Evolutionary conservation across 257 asterid genomes (phyloP).

Genomic region (Nicotiana tomentosiformis): DNA sequence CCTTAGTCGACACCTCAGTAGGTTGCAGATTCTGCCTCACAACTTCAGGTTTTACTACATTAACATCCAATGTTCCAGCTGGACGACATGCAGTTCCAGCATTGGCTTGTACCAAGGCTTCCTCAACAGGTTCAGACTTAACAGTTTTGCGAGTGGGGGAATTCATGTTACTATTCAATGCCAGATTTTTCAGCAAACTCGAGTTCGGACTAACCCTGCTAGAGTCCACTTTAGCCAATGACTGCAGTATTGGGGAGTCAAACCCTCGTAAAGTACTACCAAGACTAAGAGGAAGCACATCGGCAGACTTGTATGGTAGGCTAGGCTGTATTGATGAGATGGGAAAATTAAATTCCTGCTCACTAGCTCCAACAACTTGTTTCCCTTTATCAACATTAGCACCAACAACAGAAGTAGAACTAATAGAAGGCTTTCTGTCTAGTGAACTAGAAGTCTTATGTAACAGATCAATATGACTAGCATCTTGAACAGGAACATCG

Average conservation of each 20-base stretch:
- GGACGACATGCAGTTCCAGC: slow-evolving; percentile 32
- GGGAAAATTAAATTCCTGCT: slow-evolving; percentile 24
- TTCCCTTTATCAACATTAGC: slow-evolving; percentile 41
- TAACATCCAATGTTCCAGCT: slow-evolving; percentile 24
- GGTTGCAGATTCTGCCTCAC: slow-evolving; percentile 27
- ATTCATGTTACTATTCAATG: slow-evolving; percentile 20
- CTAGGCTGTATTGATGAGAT: slow-evolving; percentile 17
- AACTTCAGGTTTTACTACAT: slow-evolving; percentile 42
- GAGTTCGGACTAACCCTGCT: slow-evolving; percentile 17
- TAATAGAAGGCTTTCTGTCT: slow-evolving; percentile 14
- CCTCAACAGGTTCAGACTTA: slow-evolving; percentile 67
- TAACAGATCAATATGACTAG: slow-evolving; percentile 20
- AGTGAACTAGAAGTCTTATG: slow-evolving; percentile 16
- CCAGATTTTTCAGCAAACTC: slow-evolving; percentile 21
- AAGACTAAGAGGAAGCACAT: slow-evolving; percentile 66
- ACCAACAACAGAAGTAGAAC: slow-evolving; percentile 22
- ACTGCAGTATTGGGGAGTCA: slow-evolving; percentile 20
- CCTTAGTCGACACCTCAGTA: slow-evolving; percentile 19
- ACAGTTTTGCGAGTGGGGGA: slow-evolving; percentile 27
- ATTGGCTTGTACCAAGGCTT: slow-evolving; percentile 30
- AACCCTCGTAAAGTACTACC: slow-evolving; percentile 28
- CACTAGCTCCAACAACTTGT: slow-evolving; percentile 23
- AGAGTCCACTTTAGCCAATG: slow-evolving; percentile 20
- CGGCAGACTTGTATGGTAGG: slow-evolving; percentile 32
- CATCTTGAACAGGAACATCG: slow-evolving; percentile 28